Conservation (phyloP, 2,329 filamentous ascomycete species). For the Botrytis deweyae region DNA sequence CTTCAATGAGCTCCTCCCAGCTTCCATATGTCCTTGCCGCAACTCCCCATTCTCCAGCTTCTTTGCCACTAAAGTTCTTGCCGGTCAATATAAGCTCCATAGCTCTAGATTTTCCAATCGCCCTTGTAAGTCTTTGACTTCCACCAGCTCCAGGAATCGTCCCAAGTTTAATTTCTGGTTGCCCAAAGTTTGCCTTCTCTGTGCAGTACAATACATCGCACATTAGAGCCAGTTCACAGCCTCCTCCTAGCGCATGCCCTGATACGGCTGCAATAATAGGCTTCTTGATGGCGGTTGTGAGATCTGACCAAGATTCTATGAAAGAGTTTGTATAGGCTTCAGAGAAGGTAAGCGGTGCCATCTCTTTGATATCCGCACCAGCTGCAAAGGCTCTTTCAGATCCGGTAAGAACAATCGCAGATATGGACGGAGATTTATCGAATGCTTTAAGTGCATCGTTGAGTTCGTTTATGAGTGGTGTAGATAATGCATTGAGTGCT, state of each 20-base stretch:
- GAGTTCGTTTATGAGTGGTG: constrained; percentile 85
- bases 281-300: constrained; percentile 84
- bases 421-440: constrained; percentile 67
- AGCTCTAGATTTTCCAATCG: constrained; percentile 78
- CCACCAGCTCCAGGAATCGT: constrained; percentile 91
- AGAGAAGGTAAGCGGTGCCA: constrained; percentile 88
- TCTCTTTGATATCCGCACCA: constrained; percentile 98
- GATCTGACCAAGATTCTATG: constrained; percentile 89
- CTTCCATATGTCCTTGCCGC: constrained; percentile 78
- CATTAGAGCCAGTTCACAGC: constrained; percentile 97
- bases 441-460: constrained; percentile 73
- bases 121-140: constrained; percentile 81
- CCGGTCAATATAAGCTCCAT: constrained; percentile 93
- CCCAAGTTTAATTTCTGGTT: constrained; percentile 95
- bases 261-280: constrained; percentile 93
- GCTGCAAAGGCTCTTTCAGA: constrained; percentile 89
- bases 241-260: constrained; percentile 90
- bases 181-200: constrained; percentile 82
- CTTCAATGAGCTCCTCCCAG: constrained; percentile 79
- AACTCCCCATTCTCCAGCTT: constrained; percentile 88
- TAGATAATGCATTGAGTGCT: constrained; percentile 90
- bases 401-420: constrained; percentile 82
- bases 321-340: constrained; percentile 86
- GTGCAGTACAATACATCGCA: constrained; percentile 93
- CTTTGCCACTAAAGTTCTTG: constrained; percentile 75